phyloP scores from a whole-genome alignment of 805 yeast species.

The Pichia ethanolica region DNA sequence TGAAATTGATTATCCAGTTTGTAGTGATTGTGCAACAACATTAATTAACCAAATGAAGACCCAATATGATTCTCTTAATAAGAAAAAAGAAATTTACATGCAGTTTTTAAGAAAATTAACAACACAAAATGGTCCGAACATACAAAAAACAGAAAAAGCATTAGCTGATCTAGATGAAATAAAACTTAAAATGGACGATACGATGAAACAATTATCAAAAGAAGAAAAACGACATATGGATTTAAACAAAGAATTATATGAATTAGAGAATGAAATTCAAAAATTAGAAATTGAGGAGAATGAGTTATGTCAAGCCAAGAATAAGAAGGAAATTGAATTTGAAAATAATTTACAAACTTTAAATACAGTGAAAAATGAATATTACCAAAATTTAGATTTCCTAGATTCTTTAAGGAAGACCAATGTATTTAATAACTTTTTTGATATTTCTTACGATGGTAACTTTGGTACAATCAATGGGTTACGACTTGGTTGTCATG shows the following conservation, averaged over 20 bases:
- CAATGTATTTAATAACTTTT: slow-evolving; percentile 78
- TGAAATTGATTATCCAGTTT: slow-evolving; percentile 80
- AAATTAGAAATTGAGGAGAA: slow-evolving; percentile 38
- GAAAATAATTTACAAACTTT: slow-evolving; percentile 44
- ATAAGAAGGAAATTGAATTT: slow-evolving; percentile 48
- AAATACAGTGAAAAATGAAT: slow-evolving; percentile 55
- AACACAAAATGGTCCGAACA: slow-evolving; percentile 40
- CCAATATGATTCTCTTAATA: slow-evolving; percentile 63
- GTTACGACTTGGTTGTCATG: slow-evolving; percentile 65
- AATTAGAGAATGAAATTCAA: slow-evolving; percentile 33
- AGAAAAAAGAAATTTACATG: slow-evolving; percentile 72
- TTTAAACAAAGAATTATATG: slow-evolving; percentile 42
- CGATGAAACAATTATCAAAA: slow-evolving; percentile 32
- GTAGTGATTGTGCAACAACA: slow-evolving; percentile 72
- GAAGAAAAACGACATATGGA: slow-evolving; percentile 37
- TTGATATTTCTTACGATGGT: slow-evolving; percentile 77
- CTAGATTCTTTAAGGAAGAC: slow-evolving; percentile 65
- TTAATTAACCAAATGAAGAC: slow-evolving; percentile 57
- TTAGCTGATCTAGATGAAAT: slow-evolving; percentile 39
- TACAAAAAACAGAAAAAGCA: slow-evolving; percentile 37
- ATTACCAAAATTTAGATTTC: slow-evolving; percentile 54
- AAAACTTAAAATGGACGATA: slow-evolving; percentile 30
- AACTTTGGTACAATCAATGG: slow-evolving; percentile 85
- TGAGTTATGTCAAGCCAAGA: slow-evolving; percentile 41
- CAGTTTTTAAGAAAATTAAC: slow-evolving; percentile 65